Conservation (phyloP, 176 grass and related monocot genomes). For the Carex cristatella region DNA sequence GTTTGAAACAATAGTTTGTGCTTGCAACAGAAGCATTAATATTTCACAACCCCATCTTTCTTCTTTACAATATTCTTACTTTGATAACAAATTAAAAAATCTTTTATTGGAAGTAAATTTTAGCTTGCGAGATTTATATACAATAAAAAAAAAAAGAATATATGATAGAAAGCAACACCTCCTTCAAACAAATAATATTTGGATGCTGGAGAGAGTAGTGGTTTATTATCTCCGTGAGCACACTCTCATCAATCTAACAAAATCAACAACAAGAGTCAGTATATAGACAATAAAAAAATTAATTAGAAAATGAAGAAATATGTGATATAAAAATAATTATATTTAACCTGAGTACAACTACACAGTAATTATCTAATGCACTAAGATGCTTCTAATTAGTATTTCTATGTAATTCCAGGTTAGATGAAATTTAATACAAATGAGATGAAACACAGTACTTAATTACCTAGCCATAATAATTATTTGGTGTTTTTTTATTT, state of each 20-base stretch:
- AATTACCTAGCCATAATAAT: neutral
- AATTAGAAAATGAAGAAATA: neutral
- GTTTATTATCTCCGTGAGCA: constrained; percentile 85
- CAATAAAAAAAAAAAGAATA: neutral
- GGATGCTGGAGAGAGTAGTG: constrained; percentile 71
- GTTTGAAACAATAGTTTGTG: neutral
- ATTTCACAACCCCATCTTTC: neutral
- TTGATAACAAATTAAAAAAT: neutral
- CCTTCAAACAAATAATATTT: constrained; percentile 86
- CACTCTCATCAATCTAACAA: constrained; percentile 78
- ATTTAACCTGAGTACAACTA: neutral
- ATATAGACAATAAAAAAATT: neutral
- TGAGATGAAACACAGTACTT: neutral
- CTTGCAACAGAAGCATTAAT: neutral
- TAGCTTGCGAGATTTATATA: neutral
- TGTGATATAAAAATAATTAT: neutral
- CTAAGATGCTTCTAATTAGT: neutral
- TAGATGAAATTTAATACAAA: neutral
- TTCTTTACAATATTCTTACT: neutral
- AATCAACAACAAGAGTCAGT: neutral
- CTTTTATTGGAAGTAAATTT: neutral
- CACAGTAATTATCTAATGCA: neutral
- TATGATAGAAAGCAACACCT: constrained; percentile 30
- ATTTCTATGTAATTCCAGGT: neutral
- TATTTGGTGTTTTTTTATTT: neutral